Evolutionary conservation across 306 rosid genomes (phyloP).

Genomic region (Albizia julibrissin): DNA sequence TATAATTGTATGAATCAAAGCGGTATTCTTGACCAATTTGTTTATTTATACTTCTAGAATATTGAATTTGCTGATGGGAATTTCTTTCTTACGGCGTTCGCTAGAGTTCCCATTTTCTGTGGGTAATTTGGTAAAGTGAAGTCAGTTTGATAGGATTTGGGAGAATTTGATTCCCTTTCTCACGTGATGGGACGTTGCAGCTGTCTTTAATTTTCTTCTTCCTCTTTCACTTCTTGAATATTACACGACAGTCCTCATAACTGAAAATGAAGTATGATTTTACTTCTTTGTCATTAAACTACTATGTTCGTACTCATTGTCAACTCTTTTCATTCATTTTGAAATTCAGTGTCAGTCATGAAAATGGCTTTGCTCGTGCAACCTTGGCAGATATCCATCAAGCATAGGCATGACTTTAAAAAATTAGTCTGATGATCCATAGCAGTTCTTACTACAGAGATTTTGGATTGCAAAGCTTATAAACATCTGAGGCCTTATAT

Average conservation of each 20-base stretch:
- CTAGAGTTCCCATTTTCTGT: not conserved
- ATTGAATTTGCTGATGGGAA: not conserved
- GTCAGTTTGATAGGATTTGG: not conserved
- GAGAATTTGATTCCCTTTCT: constrained; percentile 1
- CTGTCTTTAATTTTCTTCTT: not conserved
- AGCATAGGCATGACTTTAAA: not conserved
- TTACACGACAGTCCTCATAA: not conserved
- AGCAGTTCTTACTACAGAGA: not conserved
- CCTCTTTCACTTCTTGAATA: not conserved
- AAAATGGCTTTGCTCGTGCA: not conserved
- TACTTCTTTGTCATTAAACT: not conserved
- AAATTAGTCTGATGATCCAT: not conserved
- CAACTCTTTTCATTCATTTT: not conserved
- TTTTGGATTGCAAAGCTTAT: not conserved
- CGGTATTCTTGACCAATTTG: not conserved
- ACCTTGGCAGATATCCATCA: not conserved
- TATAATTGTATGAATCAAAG: constrained; percentile 21
- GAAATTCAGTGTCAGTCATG: not conserved
- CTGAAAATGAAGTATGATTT: not conserved
- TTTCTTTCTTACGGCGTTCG: constrained; percentile 3
- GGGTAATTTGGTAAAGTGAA: constrained; percentile 11
- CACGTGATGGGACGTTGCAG: not conserved
- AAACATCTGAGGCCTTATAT: not conserved
- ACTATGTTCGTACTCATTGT: not conserved
- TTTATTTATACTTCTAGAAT: not conserved